A percentile compares a stretch with the other conserved stretches of the same genome.
These are phyloP conservation scores for Aspergillus niger DNA, from an alignment of 2,329 filamentous ascomycete species.

Conservation along the genomic window DNA sequence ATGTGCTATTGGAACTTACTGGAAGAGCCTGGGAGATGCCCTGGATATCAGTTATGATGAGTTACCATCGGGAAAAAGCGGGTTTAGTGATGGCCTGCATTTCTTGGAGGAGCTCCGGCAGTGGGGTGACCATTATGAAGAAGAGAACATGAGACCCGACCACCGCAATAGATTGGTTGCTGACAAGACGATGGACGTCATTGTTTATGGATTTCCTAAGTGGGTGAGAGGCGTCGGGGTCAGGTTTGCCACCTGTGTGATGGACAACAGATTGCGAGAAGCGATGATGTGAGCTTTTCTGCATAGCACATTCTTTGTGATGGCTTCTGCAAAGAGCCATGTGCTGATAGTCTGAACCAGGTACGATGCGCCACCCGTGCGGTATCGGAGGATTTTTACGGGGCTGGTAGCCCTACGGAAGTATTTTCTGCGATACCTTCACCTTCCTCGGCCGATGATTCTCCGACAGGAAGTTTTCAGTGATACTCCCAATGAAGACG, in stretches of 20 bases:
- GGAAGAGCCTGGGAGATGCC: constrained; percentile 70
- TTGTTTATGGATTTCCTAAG: constrained; percentile 58
- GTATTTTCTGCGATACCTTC: constrained; percentile 58
- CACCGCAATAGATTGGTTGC: constrained; percentile 56
- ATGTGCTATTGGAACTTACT: constrained; percentile 67
- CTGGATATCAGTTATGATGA: constrained; percentile 62
- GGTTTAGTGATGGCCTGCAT: constrained; percentile 53
- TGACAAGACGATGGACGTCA: constrained; percentile 60
- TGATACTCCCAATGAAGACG: constrained; percentile 55
- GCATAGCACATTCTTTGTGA: neutral
- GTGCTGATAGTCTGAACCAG: constrained; percentile 4
- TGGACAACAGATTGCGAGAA: constrained; percentile 64
- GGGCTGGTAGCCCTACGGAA: constrained; percentile 54
- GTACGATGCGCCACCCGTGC: constrained; percentile 15
- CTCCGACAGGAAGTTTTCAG: constrained; percentile 44
- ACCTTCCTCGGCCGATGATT: constrained; percentile 58
- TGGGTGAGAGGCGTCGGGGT: constrained; percentile 49
- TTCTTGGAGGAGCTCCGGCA: constrained; percentile 53
- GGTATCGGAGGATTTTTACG: constrained; percentile 41
- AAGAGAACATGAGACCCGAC: constrained; percentile 58
- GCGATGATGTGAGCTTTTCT: constrained; percentile 61
- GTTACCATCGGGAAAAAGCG: constrained; percentile 43
- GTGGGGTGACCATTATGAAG: constrained; percentile 62
- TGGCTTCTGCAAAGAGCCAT: neutral
- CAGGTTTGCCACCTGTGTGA: constrained; percentile 57